Conservation (phyloP, 148 eudicot genomes). For the Camellia granthamiana region DNA sequence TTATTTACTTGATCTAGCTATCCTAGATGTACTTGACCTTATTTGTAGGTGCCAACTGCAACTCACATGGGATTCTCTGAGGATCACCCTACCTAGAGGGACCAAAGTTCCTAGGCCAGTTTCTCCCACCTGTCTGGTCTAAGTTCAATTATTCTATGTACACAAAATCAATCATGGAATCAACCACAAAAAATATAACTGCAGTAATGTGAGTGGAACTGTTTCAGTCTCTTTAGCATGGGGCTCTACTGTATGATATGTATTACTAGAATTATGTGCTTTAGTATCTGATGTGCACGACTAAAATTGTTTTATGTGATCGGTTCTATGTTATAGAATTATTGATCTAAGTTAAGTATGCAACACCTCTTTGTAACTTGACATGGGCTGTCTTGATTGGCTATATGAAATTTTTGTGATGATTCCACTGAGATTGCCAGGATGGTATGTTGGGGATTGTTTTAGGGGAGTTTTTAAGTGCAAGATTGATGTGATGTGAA, state of each 20-base stretch:
- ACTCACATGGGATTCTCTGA: conserved; percentile 18
- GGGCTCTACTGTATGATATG: no score
- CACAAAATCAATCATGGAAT: no score
- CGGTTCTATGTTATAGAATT: no score
- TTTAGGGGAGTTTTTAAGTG: neutral
- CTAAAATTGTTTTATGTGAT: no score
- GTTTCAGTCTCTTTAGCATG: no score
- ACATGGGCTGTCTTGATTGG: neutral
- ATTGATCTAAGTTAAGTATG: neutral
- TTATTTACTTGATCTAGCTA: neutral
- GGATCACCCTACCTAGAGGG: conserved; percentile 2
- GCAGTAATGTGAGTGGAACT: no score
- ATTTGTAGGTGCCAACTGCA: conserved; percentile 8
- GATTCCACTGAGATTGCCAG: neutral
- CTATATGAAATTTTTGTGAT: neutral
- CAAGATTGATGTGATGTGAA: neutral
- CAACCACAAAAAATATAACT: no score
- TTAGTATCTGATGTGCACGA: no score
- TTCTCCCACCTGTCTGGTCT: conserved; percentile 5
- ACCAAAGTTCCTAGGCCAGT: conserved; percentile 1
- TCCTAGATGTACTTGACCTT: neutral
- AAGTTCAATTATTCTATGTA: no score
- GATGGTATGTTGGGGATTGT: neutral
- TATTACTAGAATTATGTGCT: no score
- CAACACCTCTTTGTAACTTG: neutral